Evolutionary conservation across 2,329 filamentous ascomycete species (phyloP).

Genomic region (Phyllosticta paracitricarpa): DNA sequence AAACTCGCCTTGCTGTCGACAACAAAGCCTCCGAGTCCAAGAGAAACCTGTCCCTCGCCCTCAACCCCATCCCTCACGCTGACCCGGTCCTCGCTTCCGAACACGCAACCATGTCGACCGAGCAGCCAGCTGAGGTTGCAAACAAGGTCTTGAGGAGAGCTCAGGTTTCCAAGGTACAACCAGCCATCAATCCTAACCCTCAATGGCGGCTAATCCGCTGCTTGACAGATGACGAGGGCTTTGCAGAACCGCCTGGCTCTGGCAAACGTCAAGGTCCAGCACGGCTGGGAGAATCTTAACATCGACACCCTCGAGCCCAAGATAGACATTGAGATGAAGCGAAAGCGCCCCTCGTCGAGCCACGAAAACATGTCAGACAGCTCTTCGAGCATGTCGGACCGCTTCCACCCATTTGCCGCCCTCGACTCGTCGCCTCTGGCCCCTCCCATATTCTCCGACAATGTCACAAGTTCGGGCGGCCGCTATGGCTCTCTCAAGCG

Average conservation of each 20-base stretch:
- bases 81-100: constrained; percentile 1
- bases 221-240: constrained; percentile 72
- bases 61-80: neutral
- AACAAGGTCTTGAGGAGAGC: constrained; percentile 34
- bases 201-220: constrained; percentile 14
- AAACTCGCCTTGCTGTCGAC: neutral
- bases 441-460: constrained; percentile 74
- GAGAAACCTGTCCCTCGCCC: neutral
- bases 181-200: constrained; percentile 7
- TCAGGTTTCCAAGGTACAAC: constrained; percentile 32
- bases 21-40: neutral
- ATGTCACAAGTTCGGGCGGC: constrained; percentile 60
- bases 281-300: constrained; percentile 86
- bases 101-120: constrained; percentile 12
- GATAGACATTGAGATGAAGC: constrained; percentile 67
- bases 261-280: constrained; percentile 93
- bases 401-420: constrained; percentile 56
- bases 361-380: constrained; percentile 78
- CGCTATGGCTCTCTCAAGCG: constrained; percentile 34
- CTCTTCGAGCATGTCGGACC: constrained; percentile 74
- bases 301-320: constrained; percentile 79
- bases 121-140: constrained; percentile 30
- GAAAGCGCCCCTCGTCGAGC: constrained; percentile 54
- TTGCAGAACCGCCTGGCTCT: constrained; percentile 90
- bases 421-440: constrained; percentile 82